Percentiles rank a stretch among this genome's conserved stretches.
Evolutionary conservation across 169 alveolate species (phyloP).

Genomic region (Prorocentrum cordatum): DNA sequence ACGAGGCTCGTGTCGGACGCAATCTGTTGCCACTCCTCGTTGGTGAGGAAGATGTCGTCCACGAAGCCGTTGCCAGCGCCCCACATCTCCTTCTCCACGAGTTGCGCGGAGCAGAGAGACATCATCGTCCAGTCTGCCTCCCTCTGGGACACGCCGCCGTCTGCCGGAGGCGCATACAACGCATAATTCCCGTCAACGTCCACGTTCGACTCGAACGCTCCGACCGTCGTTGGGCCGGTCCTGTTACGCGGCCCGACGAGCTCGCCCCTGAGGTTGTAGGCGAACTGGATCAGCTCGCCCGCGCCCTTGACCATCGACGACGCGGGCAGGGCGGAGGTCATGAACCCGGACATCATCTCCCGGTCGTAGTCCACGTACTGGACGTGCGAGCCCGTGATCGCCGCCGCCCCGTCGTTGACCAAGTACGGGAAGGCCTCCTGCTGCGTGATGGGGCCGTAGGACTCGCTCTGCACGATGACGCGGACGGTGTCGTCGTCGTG

Average conservation of each 20-base stretch:
- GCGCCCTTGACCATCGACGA: not conserved
- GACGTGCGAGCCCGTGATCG: not conserved
- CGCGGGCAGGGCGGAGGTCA: not conserved
- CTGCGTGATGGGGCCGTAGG: not conserved
- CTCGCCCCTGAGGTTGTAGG: not conserved
- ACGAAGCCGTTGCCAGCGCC: too few species aligned
- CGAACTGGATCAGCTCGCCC: not conserved
- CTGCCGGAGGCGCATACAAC: too few species aligned
- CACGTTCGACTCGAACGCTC: not conserved
- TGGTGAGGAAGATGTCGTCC: too few species aligned
- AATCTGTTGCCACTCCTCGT: too few species aligned
- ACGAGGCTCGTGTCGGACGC: too few species aligned
- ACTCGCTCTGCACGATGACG: not conserved
- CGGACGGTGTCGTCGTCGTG: constrained; percentile 6
- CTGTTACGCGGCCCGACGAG: not conserved
- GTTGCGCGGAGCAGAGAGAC: too few species aligned
- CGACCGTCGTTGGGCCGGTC: not conserved
- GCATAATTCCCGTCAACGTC: not conserved
- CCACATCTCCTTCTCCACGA: too few species aligned
- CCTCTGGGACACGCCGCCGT: too few species aligned
- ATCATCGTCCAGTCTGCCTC: too few species aligned
- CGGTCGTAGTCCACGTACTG: not conserved
- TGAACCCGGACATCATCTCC: not conserved
- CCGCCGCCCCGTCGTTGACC: not conserved
- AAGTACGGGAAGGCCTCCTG: not conserved